phyloP scores from a whole-genome alignment of 495 filamentous ascomycete species.

The Achaetomiella virescens region DNA sequence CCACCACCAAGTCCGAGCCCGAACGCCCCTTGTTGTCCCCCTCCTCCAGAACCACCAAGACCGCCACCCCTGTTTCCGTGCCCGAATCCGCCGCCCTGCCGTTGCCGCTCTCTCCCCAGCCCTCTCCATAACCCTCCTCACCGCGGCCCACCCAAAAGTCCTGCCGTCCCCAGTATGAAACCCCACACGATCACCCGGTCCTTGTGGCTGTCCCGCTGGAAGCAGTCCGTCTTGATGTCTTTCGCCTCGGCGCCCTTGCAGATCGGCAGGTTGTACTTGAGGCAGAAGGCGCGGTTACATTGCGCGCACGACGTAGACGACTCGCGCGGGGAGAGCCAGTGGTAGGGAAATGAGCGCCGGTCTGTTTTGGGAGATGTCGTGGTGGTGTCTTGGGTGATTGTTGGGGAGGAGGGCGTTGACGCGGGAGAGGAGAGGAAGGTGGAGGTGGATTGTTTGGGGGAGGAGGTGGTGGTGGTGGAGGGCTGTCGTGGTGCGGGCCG shows the following conservation, averaged over 20 bases:
- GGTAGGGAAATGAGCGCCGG: no score
- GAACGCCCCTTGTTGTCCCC: slow-evolving; percentile 46
- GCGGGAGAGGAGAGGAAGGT: slow-evolving; percentile 49
- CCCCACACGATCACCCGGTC: slow-evolving; percentile 87
- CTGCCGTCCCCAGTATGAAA: slow-evolving; percentile 83
- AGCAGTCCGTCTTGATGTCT: slow-evolving; percentile 84
- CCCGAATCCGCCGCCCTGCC: no score
- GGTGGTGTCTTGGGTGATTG: no score
- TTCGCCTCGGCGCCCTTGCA: slow-evolving; percentile 81
- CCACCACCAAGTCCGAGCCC: background rate
- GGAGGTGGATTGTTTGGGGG: slow-evolving; percentile 10
- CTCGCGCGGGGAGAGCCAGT: slow-evolving; percentile 21
- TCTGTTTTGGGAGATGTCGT: no score
- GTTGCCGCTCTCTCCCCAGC: no score
- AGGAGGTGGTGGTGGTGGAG: slow-evolving; percentile 2
- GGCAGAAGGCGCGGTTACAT: slow-evolving; percentile 88
- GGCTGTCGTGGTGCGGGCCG: slow-evolving; percentile 34
- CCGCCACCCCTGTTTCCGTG: no score
- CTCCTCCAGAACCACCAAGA: slow-evolving; percentile 20
- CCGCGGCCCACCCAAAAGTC: slow-evolving; percentile 73
- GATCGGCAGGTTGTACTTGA: slow-evolving; percentile 74
- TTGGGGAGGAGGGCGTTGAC: background rate
- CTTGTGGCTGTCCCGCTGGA: slow-evolving; percentile 86
- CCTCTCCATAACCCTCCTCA: slow-evolving; percentile 46
- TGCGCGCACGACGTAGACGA: slow-evolving; percentile 57